Percentiles rank a stretch among this genome's conserved stretches.
phyloP scores from a whole-genome alignment of 345 rosid genomes.

The Populus ilicifolia region DNA sequence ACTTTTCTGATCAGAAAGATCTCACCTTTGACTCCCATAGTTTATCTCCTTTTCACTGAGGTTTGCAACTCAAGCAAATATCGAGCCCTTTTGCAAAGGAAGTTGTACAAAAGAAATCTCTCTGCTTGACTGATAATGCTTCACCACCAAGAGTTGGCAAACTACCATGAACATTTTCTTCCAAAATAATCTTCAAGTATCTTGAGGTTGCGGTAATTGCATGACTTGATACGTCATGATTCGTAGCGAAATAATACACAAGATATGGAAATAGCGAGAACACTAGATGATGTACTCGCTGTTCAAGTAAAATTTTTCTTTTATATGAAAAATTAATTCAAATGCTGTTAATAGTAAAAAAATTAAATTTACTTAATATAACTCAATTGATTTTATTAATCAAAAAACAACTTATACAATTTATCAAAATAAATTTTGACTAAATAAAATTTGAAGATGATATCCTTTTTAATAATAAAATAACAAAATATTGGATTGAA shows the following conservation, averaged over 20 bases:
- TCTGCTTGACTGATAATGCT: neutral
- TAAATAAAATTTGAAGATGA: no score
- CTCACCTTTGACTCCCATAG: conserved; percentile 37
- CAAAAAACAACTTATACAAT: accelerated
- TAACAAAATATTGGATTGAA: no score
- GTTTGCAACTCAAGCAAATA: conserved; percentile 26
- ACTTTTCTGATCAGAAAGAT: conserved; percentile 51
- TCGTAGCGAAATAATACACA: no score
- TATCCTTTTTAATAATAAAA: no score
- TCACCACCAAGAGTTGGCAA: neutral
- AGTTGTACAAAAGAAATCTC: conserved; percentile 2
- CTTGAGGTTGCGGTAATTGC: neutral
- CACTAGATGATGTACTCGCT: no score
- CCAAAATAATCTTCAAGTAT: neutral
- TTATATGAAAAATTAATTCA: no score
- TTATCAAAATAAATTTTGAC: no score
- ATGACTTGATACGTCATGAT: neutral
- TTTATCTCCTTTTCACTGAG: conserved; percentile 13
- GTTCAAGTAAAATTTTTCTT: no score
- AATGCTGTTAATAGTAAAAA: no score
- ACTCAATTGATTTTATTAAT: accelerated
- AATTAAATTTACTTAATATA: no score
- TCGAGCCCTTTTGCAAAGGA: conserved; percentile 18
- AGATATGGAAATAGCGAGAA: no score
- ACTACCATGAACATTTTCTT: neutral